These are phyloP conservation scores for Solanum etuberosum DNA, from an alignment of 257 asterid genomes.

Conservation along the genomic window DNA sequence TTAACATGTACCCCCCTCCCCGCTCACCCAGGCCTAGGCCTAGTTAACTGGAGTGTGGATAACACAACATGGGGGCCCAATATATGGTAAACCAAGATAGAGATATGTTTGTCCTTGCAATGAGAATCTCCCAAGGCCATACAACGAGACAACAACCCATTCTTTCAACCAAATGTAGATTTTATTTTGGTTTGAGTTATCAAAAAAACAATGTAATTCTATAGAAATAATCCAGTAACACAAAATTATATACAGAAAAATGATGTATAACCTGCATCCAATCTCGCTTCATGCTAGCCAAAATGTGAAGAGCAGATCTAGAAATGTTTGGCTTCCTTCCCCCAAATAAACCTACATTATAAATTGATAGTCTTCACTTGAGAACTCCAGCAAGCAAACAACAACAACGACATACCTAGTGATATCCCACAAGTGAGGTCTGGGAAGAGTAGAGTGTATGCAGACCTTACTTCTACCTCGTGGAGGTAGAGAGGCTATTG, in stretches of 20 bases:
- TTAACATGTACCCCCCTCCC: background rate
- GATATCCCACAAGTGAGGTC: background rate
- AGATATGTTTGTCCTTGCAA: background rate
- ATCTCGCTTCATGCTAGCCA: slow-evolving; percentile 83
- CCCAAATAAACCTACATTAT: slow-evolving; percentile 44
- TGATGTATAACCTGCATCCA: slow-evolving; percentile 68
- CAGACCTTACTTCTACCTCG: background rate
- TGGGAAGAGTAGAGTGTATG: background rate
- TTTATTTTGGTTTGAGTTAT: background rate
- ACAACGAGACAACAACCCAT: background rate
- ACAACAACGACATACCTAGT: background rate
- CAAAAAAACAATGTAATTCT: background rate
- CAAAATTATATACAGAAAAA: background rate
- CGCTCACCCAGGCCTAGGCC: background rate
- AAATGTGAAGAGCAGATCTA: slow-evolving; percentile 24
- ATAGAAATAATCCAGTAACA: background rate
- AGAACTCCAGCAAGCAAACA: slow-evolving; percentile 1
- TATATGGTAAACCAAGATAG: background rate
- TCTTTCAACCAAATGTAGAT: background rate
- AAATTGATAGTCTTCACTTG: background rate
- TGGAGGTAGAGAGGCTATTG: background rate
- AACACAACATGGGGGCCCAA: background rate
- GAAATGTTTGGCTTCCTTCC: slow-evolving; percentile 11
- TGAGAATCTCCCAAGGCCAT: background rate
- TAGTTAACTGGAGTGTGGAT: background rate